Evolutionary conservation across 208 protist species (phyloP).

Genomic region (Entamoeba invadens): DNA sequence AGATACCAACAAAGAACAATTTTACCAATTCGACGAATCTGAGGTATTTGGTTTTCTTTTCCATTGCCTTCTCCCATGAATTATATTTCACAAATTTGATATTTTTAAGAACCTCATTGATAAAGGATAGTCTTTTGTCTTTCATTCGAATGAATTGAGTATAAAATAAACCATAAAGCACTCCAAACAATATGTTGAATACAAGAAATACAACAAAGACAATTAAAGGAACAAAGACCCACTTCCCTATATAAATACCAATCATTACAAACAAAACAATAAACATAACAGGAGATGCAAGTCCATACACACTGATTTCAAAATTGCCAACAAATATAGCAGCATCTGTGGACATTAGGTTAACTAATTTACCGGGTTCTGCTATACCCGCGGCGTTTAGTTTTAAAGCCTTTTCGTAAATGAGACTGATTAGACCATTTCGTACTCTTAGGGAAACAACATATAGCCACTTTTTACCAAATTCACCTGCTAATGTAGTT

Average conservation of each 20-base stretch:
- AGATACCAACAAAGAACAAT: not conserved
- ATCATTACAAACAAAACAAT: conserved; percentile 28
- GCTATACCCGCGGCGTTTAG: not conserved
- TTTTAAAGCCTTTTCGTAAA: not conserved
- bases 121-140: conserved; percentile 42
- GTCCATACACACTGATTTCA: conserved; percentile 19
- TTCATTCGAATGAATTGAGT: not conserved
- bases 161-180: not conserved
- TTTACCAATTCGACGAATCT: conserved; percentile 7
- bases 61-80: conserved; percentile 42
- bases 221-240: not conserved
- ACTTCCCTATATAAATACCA: conserved; percentile 9
- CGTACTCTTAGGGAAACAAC: not conserved
- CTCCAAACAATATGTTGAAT: conserved; percentile 29
- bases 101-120: conserved; percentile 39
- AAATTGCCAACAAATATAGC: conserved; percentile 23
- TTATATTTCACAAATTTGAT: conserved; percentile 51
- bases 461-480: not conserved
- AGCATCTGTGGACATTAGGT: conserved; percentile 42
- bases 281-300: conserved; percentile 39
- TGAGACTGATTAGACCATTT: not conserved
- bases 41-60: conserved; percentile 11
- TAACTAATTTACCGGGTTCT: conserved; percentile 44
- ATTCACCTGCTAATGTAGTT: not conserved
- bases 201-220: conserved; percentile 37